These are phyloP conservation scores for Phytophthora niederhauseri DNA, from an alignment of 352 stramenopile species.

Conservation along the genomic window DNA sequence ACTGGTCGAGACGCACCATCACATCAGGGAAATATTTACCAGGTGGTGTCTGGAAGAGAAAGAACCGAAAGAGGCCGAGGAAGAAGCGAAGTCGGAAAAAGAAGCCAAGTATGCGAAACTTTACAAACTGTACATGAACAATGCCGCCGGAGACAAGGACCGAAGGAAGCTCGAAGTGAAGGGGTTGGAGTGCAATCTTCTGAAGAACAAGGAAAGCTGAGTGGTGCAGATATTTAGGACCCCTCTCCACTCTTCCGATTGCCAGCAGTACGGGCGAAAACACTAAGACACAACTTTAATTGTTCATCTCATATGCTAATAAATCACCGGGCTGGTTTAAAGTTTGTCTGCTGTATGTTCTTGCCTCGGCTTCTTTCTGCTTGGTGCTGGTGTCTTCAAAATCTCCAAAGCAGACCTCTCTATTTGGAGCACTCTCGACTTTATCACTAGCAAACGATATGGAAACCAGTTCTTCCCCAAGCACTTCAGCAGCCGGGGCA, in stretches of 20 bases:
- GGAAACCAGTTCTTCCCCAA: background rate
- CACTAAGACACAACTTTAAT: background rate
- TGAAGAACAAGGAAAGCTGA: background rate
- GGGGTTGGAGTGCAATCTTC: background rate
- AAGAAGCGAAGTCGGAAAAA: constrained; percentile 1
- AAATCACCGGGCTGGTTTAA: constrained; percentile 34
- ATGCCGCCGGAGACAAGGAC: background rate
- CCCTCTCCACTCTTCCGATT: no score
- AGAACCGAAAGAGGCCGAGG: constrained; percentile 1
- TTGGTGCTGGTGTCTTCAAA: constrained; percentile 25
- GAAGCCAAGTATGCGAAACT: constrained; percentile 3
- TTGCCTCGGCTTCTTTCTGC: constrained; percentile 1
- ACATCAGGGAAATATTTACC: constrained; percentile 17
- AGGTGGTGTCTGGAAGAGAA: constrained; percentile 11
- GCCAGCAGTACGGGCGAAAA: background rate
- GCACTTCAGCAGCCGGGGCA: constrained; percentile 2
- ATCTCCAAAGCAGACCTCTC: constrained; percentile 20
- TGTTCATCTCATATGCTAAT: constrained; percentile 26
- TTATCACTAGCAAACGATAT: constrained; percentile 9
- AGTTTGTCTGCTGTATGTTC: constrained; percentile 8
- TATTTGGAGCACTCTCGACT: constrained; percentile 9
- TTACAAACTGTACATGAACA: constrained; percentile 2
- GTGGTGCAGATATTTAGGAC: no score
- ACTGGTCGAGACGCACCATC: constrained; percentile 11
- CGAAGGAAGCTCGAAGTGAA: background rate